Conservation (phyloP, 768 basidiomycete species). For the Pleurotus cornucopiae region DNA sequence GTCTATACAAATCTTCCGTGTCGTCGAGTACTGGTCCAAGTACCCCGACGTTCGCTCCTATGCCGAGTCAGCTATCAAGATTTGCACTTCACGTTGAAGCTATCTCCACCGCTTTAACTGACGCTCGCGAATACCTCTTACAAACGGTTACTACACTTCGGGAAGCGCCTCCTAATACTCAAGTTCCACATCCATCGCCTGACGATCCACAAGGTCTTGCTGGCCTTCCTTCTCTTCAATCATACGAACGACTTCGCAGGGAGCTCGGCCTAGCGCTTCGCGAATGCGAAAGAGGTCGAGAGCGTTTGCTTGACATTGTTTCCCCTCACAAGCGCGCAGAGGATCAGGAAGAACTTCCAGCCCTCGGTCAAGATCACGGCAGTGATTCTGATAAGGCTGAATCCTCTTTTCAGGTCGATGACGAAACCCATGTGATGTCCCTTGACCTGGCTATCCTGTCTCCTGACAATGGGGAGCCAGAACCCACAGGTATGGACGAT, state of each 20-base stretch:
- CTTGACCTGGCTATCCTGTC: constrained; percentile 11
- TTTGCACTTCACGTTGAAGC: constrained; percentile 74
- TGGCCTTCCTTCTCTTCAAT: constrained; percentile 52
- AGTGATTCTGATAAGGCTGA: constrained; percentile 53
- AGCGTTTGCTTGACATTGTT: constrained; percentile 54
- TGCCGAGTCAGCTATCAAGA: constrained; percentile 62
- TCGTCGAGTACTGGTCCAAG: constrained; percentile 3
- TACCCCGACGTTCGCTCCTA: constrained; percentile 61
- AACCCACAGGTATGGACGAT: constrained; percentile 42
- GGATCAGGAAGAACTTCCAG: constrained; percentile 43
- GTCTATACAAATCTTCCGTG: not conserved
- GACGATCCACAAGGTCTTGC: constrained; percentile 9
- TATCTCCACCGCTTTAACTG: constrained; percentile 62
- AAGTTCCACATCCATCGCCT: constrained; percentile 10
- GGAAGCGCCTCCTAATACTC: constrained; percentile 17
- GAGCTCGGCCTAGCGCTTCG: constrained; percentile 76
- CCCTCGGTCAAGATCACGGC: constrained; percentile 43
- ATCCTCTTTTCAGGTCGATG: constrained; percentile 26
- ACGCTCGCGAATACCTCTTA: constrained; percentile 65
- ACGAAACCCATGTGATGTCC: constrained; percentile 12
- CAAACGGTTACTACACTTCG: constrained; percentile 58
- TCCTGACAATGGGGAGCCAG: constrained; percentile 21
- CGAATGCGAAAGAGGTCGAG: constrained; percentile 79
- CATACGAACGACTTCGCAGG: constrained; percentile 71
- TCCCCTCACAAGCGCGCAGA: constrained; percentile 31